Conservation (phyloP, 495 filamentous ascomycete genomes). For the Aspergillus heteromorphus region DNA sequence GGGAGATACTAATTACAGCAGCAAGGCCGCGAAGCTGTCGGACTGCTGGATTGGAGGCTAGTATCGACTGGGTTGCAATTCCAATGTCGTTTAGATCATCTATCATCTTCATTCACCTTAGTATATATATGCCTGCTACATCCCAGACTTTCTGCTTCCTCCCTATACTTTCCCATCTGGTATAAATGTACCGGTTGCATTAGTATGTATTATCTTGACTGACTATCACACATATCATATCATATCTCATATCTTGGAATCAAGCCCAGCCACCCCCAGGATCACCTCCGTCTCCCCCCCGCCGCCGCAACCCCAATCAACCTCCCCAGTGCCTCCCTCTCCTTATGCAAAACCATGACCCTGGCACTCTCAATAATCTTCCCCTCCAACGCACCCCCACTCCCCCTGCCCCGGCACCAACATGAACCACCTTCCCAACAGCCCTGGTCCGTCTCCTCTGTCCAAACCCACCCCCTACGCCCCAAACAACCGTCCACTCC, state of each 20-base stretch:
- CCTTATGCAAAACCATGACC: constrained; percentile 39
- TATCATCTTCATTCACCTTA: not conserved
- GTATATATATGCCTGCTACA: too few relatives aligned
- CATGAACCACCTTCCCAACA: constrained; percentile 17
- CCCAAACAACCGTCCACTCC: constrained; percentile 44
- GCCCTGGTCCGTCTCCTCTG: constrained; percentile 29
- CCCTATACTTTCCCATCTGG: not conserved
- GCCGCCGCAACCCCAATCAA: constrained; percentile 31
- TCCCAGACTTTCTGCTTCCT: not conserved
- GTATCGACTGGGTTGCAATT: too few relatives aligned
- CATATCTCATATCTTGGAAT: too few relatives aligned
- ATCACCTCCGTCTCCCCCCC: constrained; percentile 27
- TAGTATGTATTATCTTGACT: not conserved
- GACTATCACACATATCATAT: not conserved
- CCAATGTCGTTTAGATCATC: too few relatives aligned
- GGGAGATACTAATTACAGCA: too few relatives aligned
- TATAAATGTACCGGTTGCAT: not conserved
- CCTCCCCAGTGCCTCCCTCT: constrained; percentile 36
- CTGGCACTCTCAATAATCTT: constrained; percentile 43
- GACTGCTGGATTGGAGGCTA: too few relatives aligned
- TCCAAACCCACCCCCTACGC: constrained; percentile 28
- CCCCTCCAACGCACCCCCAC: constrained; percentile 23
- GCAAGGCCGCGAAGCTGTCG: too few relatives aligned
- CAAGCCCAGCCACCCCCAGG: not conserved
- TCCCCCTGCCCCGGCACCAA: constrained; percentile 14